A percentile compares a stretch with the other conserved stretches of the same genome.
Conservation (phyloP, 805 yeast species). For the Metschnikowia koreensis region DNA sequence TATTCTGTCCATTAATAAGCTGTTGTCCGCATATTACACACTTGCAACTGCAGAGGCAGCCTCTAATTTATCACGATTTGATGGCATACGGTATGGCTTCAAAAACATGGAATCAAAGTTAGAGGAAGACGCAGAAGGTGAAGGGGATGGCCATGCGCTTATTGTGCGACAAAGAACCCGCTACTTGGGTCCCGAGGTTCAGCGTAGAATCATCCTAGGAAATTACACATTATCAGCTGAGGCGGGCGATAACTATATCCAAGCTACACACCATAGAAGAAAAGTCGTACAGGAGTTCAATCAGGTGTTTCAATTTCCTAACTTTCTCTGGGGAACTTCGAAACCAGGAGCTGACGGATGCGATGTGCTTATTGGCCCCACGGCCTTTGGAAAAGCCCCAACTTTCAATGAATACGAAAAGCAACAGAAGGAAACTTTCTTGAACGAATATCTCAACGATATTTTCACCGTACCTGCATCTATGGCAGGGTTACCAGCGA, state of each 20-base stretch:
- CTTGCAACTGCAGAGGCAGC: conserved; percentile 92
- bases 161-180: conserved; percentile 51
- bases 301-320: conserved; percentile 51
- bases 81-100: conserved; percentile 83
- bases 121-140: conserved; percentile 30
- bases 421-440: conserved; percentile 38
- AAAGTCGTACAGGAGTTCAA: conserved; percentile 65
- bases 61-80: conserved; percentile 85
- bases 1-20: conserved; percentile 61
- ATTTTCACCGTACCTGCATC: conserved; percentile 87
- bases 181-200: conserved; percentile 81
- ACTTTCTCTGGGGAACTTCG: conserved; percentile 27
- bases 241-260: conserved; percentile 69
- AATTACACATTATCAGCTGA: conserved; percentile 81
- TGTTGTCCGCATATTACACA: conserved; percentile 82
- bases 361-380: conserved; percentile 75
- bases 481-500: conserved; percentile 85
- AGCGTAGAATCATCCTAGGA: conserved; percentile 79
- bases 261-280: conserved; percentile 69
- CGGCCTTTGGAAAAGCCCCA: conserved; percentile 59
- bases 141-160: conserved; percentile 8
- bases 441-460: conserved; percentile 75
- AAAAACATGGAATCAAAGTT: background rate
- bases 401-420: conserved; percentile 43
- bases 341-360: conserved; percentile 32